Base-by-base conservation (phyloP, 768 basidiomycete genomes). In the Lentinula raphanica region DNA sequence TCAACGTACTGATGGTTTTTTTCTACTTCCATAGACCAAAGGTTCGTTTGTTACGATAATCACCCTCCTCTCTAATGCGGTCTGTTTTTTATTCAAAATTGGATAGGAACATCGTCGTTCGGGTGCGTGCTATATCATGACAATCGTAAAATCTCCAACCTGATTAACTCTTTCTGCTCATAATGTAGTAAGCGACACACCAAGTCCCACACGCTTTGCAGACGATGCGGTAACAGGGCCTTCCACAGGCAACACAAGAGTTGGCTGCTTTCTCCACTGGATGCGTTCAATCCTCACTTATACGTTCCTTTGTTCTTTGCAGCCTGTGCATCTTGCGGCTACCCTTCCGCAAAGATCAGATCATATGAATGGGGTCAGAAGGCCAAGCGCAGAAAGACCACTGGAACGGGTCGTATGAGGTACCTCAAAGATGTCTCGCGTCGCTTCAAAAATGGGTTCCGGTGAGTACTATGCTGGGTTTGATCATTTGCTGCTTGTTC, bases 171-270 rank as follows among this genome's bases (percentile, higher is more conserved):
- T 48, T 36, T 62, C 31, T 21, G 21, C 51, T 28, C 39, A 36
- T 57, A 13, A 39, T 62, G 63, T 73, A 93, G 94, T 91, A 95
- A 95, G 82, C 83, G 93, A 73, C 94, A 95, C 85, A 90, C 92
- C 65, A 97, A 96, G 81, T 86, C 92, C 64, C 94, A 96, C 83
- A 94, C 93, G 58, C 87, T 98, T 68, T 99, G 97, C 85, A 84
- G 94, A 72, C 91, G 97, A 67, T 99, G 97, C 77, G 94, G 94
- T 64, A 84, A 88, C 76, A 87, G 96, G 60, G 85, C 94, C 35
- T 96, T 98, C 83, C 97, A 98, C 86, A 90, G 86, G 76, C 96
- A 99, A 79, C 92, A 99, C 82, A 94, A 98, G 83, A 88, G 93
- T 95, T 64, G 67, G 89, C 32, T 15, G 9, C 28, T 19, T 27